Base-by-base conservation (phyloP, 2,329 filamentous ascomycete species). In the Mariannaea sp. region DNA sequence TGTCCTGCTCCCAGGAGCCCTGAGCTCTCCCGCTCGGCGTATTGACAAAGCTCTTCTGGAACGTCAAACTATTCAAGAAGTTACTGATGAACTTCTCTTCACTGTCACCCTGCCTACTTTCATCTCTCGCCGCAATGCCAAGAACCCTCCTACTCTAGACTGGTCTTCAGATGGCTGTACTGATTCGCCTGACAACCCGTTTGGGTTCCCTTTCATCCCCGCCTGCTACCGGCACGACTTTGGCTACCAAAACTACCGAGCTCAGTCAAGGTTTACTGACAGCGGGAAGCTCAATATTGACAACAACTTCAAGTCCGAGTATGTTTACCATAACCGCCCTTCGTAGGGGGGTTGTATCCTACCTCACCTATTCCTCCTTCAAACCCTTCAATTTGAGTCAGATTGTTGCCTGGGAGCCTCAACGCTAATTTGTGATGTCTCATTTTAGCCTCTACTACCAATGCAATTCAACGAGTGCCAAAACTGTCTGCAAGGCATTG, bases 201-300 rank as follows among this genome's bases (percentile, higher is more conserved):
- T 72, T 24, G 71, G 71, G 5, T 78, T 75, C 62, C 67, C 71
- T 16, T 78, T 77, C 51, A 29, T 63, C 4, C 71, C 70, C 2
- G 74, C 71, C 12, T 81, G 78, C 70, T 66, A 78, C 51, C 77
- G 80, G 20, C 80, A 83, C 59, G 80, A 83, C 58, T 83, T 83
- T 62, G 79, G 79, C 4, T 80, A 80, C 65, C 71, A 72, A 20
- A 83, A 83, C 68, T 82, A 75, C 66, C 77, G 78, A 53, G 49
- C 51, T 6, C 79, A 82, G 62, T 64, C 53, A 5, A 73, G 80
- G 14, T 80, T 82, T 62, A 75, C 70, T 7, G 65, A 68, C 10
- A 64, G 55, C 10, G 69, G 67, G 48, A 77, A 77, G 61, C 46
- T 65, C 39, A 67, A 55, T 12, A 77, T 83, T 46, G 80, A 83